phyloP scores from a whole-genome alignment of 2,329 filamentous ascomycete species.

The Neonectria coccinea region DNA sequence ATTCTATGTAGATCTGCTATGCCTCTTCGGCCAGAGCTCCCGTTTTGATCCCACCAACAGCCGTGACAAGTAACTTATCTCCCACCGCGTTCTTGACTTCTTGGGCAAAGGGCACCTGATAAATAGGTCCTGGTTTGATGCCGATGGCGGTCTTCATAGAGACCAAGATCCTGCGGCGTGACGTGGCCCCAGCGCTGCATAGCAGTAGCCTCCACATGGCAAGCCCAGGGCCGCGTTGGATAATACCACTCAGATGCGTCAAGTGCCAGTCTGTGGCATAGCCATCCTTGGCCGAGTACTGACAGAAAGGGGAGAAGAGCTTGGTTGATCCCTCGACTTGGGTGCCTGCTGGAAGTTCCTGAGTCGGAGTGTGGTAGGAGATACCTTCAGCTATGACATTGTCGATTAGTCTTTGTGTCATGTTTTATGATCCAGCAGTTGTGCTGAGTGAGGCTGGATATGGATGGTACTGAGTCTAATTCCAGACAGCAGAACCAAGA shows the following conservation, averaged over 20 bases:
- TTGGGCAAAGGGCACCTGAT: constrained; percentile 77
- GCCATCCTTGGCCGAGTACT: constrained; percentile 51
- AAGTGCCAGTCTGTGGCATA: constrained; percentile 77
- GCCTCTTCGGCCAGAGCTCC: constrained; percentile 58
- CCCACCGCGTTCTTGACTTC: constrained; percentile 78
- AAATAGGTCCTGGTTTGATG: constrained; percentile 55
- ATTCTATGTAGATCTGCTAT: too few species aligned
- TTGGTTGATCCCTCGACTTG: background rate
- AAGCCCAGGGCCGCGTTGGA: constrained; percentile 74
- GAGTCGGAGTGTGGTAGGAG: background rate
- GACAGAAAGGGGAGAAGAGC: background rate
- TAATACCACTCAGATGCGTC: constrained; percentile 78
- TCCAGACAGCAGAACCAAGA: too few species aligned
- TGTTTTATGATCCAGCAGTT: background rate
- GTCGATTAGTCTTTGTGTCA: background rate
- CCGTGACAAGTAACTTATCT: constrained; percentile 61
- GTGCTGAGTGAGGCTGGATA: too few species aligned
- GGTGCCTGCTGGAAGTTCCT: background rate
- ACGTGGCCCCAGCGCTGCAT: constrained; percentile 77
- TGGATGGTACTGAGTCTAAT: too few species aligned
- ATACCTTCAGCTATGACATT: background rate
- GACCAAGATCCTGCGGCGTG: constrained; percentile 74
- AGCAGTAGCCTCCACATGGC: constrained; percentile 75
- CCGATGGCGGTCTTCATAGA: constrained; percentile 77
- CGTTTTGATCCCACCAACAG: constrained; percentile 61